Conservation (phyloP, 805 yeast genomes). For the Metschnikowia kunwiensis region DNA sequence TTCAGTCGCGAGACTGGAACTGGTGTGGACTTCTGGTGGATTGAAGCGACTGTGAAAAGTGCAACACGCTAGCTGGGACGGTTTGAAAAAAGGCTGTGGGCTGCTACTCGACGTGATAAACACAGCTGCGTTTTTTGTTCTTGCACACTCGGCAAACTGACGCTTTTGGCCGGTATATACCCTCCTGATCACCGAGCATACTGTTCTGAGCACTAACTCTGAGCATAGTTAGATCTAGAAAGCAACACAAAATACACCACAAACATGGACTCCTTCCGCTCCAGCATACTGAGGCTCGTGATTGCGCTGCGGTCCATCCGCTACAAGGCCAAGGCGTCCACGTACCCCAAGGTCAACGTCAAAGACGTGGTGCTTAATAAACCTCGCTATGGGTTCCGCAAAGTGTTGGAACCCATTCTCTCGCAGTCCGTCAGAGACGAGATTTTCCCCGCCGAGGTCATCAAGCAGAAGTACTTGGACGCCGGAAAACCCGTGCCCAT, state of each 20-base stretch:
- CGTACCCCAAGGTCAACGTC: constrained; percentile 40
- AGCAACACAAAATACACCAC: not conserved
- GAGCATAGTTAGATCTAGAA: no score
- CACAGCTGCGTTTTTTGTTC: no score
- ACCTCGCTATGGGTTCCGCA: constrained; percentile 40
- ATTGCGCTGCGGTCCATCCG: constrained; percentile 22
- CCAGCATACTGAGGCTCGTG: constrained; percentile 9
- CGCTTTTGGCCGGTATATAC: no score
- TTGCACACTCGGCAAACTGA: no score
- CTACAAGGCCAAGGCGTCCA: constrained; percentile 28
- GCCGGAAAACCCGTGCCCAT: constrained; percentile 44
- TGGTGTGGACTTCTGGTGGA: no score
- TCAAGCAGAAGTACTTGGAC: constrained; percentile 31
- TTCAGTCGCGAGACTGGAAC: no score
- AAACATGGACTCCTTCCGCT: constrained; percentile 7
- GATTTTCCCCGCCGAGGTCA: constrained; percentile 38
- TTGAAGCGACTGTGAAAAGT: no score
- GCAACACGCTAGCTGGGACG: no score
- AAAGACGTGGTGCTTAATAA: constrained; percentile 37
- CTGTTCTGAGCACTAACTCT: no score
- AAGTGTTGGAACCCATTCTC: constrained; percentile 35
- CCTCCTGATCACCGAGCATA: no score
- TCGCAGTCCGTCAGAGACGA: constrained; percentile 40
- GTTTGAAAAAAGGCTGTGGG: no score
- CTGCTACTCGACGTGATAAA: no score